Conservation (phyloP, 2,329 filamentous ascomycete genomes). For the Catunica adiposa region DNA sequence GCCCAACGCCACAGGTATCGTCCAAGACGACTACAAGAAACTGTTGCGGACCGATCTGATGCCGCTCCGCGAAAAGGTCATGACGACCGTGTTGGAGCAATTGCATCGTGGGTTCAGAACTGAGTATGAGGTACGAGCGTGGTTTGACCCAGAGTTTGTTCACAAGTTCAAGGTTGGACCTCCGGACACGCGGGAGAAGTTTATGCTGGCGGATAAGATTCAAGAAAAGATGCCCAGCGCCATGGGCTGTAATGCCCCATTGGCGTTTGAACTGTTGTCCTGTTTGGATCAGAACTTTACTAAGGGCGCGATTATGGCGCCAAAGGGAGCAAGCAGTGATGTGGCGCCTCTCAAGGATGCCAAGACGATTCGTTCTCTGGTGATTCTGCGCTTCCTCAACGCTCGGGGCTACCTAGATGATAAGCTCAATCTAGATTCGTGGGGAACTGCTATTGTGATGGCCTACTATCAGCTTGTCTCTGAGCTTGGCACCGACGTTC, state of each 20-base stretch:
- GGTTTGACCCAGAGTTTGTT: conserved; percentile 60
- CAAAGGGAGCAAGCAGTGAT: conserved; percentile 25
- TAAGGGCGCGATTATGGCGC: conserved; percentile 46
- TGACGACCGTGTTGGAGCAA: conserved; percentile 62
- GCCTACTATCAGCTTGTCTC: conserved; percentile 48
- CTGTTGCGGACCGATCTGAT: conserved; percentile 61
- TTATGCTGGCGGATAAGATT: conserved; percentile 21
- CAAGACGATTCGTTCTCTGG: conserved; percentile 55
- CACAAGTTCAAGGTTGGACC: conserved; percentile 34
- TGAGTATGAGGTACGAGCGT: conserved; percentile 51
- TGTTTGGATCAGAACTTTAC: conserved; percentile 55
- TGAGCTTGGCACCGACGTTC: conserved; percentile 27
- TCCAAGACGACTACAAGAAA: conserved; percentile 62
- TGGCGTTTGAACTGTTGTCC: conserved; percentile 47
- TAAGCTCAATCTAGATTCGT: conserved; percentile 59
- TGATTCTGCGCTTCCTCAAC: conserved; percentile 78
- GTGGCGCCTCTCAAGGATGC: conserved; percentile 38
- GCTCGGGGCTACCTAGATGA: conserved; percentile 71
- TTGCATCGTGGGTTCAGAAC: conserved; percentile 70
- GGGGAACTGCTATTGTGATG: conserved; percentile 64
- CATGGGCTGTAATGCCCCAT: conserved; percentile 23
- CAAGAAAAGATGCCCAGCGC: neutral
- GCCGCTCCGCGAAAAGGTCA: conserved; percentile 56
- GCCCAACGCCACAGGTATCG: conserved; percentile 73
- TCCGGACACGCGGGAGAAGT: conserved; percentile 46